A percentile compares a stretch with the other conserved stretches of the same genome.
Conservation (phyloP, 306 rosid genomes). For the Quercus glauca region DNA sequence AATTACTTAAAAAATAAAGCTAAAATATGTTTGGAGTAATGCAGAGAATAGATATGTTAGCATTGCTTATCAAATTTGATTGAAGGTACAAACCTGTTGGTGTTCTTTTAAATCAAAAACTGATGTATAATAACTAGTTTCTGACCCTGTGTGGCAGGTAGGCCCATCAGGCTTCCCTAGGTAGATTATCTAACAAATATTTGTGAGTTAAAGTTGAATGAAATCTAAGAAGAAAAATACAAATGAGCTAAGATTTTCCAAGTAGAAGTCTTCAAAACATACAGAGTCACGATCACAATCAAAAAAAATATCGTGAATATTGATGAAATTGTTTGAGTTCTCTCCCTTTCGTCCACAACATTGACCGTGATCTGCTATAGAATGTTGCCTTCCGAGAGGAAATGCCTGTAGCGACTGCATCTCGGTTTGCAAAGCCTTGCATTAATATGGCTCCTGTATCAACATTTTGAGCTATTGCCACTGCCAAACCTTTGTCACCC, state of each 20-base stretch:
- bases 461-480: slow-evolving; percentile 84
- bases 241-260: not conserved
- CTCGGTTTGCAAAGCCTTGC: slow-evolving; percentile 91
- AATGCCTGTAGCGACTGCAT: slow-evolving; percentile 56
- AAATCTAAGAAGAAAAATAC: not conserved
- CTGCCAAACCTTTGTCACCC: slow-evolving; percentile 86
- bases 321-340: slow-evolving; percentile 87
- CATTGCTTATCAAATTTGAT: not conserved
- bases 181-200: slow-evolving; percentile 71
- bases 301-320: slow-evolving; percentile 66
- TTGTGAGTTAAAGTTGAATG: slow-evolving; percentile 8
- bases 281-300: slow-evolving; percentile 93
- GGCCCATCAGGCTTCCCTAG: slow-evolving; percentile 95
- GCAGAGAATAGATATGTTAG: not conserved
- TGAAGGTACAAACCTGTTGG: slow-evolving; percentile 47
- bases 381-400: slow-evolving; percentile 77
- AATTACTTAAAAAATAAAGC: not conserved
- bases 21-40: not conserved
- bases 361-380: slow-evolving; percentile 78
- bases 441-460: slow-evolving; percentile 90
- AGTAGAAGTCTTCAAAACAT: slow-evolving; percentile 22
- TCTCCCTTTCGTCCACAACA: slow-evolving; percentile 95
- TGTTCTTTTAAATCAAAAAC: slow-evolving; percentile 47
- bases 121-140: slow-evolving; percentile 80
- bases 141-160: slow-evolving; percentile 89